A percentile compares a stretch with the other conserved stretches of the same genome.
Conservation (phyloP, 75 land plant genomes). For the Picea sitchensis region DNA sequence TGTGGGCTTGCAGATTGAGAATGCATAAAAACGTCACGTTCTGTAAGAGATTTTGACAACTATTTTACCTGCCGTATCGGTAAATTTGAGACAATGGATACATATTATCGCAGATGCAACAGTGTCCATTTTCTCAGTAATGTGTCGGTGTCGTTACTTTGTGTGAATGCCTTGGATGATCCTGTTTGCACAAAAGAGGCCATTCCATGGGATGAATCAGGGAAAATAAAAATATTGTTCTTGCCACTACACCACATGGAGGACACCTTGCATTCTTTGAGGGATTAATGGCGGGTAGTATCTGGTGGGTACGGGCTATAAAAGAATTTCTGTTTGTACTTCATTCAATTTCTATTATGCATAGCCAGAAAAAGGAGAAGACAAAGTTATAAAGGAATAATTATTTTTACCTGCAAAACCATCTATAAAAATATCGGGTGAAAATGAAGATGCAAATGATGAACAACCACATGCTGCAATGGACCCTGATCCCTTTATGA, state of each 20-base stretch:
- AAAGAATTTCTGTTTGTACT: conserved; percentile 55
- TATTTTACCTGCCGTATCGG: conserved; percentile 40
- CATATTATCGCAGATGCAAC: no score
- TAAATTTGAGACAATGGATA: no score
- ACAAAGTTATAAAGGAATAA: no score
- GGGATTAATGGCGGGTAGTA: conserved; percentile 54
- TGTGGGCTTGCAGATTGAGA: conserved; percentile 73
- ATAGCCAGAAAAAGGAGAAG: conserved; percentile 43
- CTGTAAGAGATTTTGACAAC: conserved; percentile 84
- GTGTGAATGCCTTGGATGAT: no score
- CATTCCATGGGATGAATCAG: conserved; percentile 99
- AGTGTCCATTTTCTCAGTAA: no score
- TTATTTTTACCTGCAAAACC: no score
- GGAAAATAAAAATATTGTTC: conserved; percentile 73
- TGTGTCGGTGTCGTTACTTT: no score
- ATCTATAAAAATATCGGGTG: no score
- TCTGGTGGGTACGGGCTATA: conserved; percentile 87
- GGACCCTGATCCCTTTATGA: no score
- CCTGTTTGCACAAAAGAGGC: conserved; percentile 17
- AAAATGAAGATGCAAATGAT: no score
- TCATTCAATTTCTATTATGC: conserved; percentile 57
- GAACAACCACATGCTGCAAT: no score
- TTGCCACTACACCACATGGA: conserved; percentile 81
- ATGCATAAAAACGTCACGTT: conserved; percentile 76
- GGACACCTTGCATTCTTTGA: conserved; percentile 95